Evolutionary conservation across 176 grass and related monocot species (phyloP).

Genomic region (Raddia distichophylla): DNA sequence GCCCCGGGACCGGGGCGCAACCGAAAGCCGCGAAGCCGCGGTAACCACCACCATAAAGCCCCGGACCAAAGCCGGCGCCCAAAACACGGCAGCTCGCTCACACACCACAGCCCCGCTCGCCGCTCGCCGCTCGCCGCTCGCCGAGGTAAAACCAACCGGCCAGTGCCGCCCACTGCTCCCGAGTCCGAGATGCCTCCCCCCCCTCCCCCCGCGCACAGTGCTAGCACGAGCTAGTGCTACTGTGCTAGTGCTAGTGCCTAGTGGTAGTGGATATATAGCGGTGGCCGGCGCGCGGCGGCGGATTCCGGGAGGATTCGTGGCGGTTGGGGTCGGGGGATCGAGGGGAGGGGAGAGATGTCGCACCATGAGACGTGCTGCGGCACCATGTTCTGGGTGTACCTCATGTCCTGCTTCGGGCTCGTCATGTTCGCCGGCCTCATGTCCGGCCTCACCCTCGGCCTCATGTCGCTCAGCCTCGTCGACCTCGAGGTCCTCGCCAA

Average conservation of each 20-base stretch:
- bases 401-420: slow-evolving; percentile 53
- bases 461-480: slow-evolving; percentile 98
- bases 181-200: background rate
- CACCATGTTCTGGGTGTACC: slow-evolving; percentile 80
- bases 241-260: background rate
- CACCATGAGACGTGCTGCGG: slow-evolving; percentile 68
- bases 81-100: too few species aligned
- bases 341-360: slow-evolving; percentile 4
- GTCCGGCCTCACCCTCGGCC: slow-evolving; percentile 95
- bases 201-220: background rate
- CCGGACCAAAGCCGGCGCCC: too few species aligned
- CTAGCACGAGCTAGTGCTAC: background rate
- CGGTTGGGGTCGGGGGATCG: too few species aligned
- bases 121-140: background rate
- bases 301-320: background rate
- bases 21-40: background rate
- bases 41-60: slow-evolving; percentile 28
- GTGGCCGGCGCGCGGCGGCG: background rate
- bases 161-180: too few species aligned
- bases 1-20: too few species aligned
- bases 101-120: background rate
- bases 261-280: background rate
- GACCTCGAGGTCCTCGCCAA: slow-evolving; percentile 94
- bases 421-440: slow-evolving; percentile 94
- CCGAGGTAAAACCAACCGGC: too few species aligned